Evolutionary conservation across 225 moss, liverwort and hornwort species (phyloP).

Genomic region (Climacium dendroides): DNA sequence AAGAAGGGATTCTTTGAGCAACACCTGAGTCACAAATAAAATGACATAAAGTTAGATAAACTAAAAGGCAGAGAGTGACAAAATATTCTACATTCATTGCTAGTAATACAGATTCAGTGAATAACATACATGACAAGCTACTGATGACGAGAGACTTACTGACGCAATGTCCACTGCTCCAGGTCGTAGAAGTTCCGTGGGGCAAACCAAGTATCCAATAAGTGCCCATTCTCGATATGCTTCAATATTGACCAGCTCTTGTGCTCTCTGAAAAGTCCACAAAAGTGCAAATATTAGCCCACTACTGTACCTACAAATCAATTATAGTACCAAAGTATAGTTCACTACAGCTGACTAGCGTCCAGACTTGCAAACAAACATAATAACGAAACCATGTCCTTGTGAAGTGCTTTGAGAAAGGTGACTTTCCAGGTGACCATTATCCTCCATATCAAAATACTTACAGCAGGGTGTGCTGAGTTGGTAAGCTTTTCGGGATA

Average conservation of each 20-base stretch:
- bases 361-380: background rate
- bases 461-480: slow-evolving; percentile 91
- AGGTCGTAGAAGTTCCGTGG: slow-evolving; percentile 79
- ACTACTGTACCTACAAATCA: background rate
- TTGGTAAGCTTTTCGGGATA: slow-evolving; percentile 98
- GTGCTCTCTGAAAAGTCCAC: slow-evolving; percentile 61
- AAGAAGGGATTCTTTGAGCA: slow-evolving; percentile 74
- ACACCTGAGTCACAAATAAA: slow-evolving; percentile 28
- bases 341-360: background rate
- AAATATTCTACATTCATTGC: background rate
- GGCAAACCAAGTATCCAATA: slow-evolving; percentile 92
- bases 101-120: background rate
- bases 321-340: background rate
- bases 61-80: background rate
- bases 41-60: background rate
- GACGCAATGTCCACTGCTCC: slow-evolving; percentile 91
- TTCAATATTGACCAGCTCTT: slow-evolving; percentile 89
- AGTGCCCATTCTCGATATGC: slow-evolving; percentile 93
- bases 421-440: background rate
- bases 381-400: background rate
- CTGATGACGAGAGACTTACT: slow-evolving; percentile 13
- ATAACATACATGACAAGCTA: background rate
- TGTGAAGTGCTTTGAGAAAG: background rate
- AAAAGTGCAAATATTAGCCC: background rate
- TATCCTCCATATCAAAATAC: background rate